Evolutionary conservation across 2,329 filamentous ascomycete genomes (phyloP), one percentile per base, ranked within the genome.

Genomic region (Parasarocladium wereldwijsianum): DNA sequence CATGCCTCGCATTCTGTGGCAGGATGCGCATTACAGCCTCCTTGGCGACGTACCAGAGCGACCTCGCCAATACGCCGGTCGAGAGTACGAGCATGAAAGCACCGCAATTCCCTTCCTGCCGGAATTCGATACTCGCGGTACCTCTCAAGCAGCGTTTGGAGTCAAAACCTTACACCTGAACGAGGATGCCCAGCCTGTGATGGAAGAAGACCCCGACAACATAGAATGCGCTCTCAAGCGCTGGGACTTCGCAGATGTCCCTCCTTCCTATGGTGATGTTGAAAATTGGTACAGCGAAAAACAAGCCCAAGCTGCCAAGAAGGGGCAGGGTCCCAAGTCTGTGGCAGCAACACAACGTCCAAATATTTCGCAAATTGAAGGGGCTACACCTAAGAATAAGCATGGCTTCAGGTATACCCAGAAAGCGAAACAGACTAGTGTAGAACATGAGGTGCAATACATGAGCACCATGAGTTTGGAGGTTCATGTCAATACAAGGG

Each of bases 391-490:
- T 31, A 79, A 68, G 46, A 81, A 83, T 43, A 76, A 71, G 36
- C 66, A 87, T 46, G 83, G 79, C 0, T 87, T 86, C 59, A 90
- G 86, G 47, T 93, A 81, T 49, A 84, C 79, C 0, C 84, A 86
- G 40, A 81, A 76, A 45, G 65, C 68, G 36, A 71, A 74, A 40
- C 76, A 76, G 2, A 80, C 76, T 0, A 84, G 75, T 40, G 74
- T 92, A 12, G 71, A 83, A 43, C 81, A 87, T 40, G 83, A 92
- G 49, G 75, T 73, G 3, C 81, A 90, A 41, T 93, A 93, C 49
- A 96, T 98, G 90, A 93, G 82, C 41, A 84, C 79, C 12, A 86
- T 98, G 82, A 92, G 85, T 40, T 54, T 98, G 6, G 90, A 98
- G 48, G 58, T 96, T 4, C 87, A 98, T 47, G 77, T 92, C 37